phyloP scores from a whole-genome alignment of 768 basidiomycete species.

The Phanerochaete carnosa region DNA sequence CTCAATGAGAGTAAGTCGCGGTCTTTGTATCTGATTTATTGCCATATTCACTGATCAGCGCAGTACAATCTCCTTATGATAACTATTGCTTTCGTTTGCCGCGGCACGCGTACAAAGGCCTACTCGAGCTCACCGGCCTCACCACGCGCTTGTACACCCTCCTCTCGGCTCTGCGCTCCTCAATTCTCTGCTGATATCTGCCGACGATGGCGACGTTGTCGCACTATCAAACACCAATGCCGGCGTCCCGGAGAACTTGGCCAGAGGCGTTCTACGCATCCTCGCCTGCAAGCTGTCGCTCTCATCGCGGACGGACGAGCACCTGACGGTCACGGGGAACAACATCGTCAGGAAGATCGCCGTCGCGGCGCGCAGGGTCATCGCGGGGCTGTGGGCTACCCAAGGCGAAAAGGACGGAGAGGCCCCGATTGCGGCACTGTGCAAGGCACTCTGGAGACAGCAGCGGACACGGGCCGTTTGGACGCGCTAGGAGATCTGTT shows the following conservation, averaged over 20 bases:
- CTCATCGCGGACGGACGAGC: slow-evolving; percentile 66
- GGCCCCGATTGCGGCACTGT: no score
- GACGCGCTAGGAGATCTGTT: no score
- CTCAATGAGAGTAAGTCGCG: slow-evolving; percentile 45
- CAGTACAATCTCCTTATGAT: slow-evolving; percentile 91
- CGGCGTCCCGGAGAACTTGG: slow-evolving; percentile 42
- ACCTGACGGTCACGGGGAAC: slow-evolving; percentile 90
- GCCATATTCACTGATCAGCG: background rate
- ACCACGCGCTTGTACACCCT: slow-evolving; percentile 89
- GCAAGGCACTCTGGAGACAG: no score
- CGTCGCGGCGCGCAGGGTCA: slow-evolving; percentile 80
- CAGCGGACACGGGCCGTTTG: no score
- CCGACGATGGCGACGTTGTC: slow-evolving; percentile 42
- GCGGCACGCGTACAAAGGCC: slow-evolving; percentile 96
- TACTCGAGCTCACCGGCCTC: slow-evolving; percentile 89
- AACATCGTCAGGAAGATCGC: slow-evolving; percentile 93
- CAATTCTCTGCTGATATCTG: slow-evolving; percentile 42
- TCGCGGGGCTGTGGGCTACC: slow-evolving; percentile 87
- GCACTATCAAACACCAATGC: slow-evolving; percentile 69
- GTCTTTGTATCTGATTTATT: background rate
- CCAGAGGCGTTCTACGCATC: slow-evolving; percentile 30
- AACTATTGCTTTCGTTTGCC: slow-evolving; percentile 89
- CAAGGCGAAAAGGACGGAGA: slow-evolving; percentile 32
- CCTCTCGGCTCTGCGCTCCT: slow-evolving; percentile 83
- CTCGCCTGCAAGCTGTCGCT: slow-evolving; percentile 73